These are phyloP conservation scores for Diaporthe destruens DNA, from an alignment of 2,329 filamentous ascomycete genomes.

Conservation along the genomic window DNA sequence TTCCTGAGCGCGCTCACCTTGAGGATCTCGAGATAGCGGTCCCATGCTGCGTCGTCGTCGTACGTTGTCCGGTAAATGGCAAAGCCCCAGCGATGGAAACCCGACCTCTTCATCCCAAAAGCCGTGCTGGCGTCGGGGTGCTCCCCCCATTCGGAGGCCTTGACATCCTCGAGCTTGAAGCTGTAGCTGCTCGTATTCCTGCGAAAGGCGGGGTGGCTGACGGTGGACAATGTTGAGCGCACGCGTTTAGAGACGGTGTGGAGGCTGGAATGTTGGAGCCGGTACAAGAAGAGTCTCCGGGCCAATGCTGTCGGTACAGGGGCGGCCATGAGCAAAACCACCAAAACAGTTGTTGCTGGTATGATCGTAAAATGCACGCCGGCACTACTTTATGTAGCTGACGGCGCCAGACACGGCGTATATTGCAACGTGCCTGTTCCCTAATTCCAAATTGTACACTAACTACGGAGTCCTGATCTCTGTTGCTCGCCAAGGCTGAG, in stretches of 20 bases:
- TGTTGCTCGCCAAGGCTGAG: too few species aligned
- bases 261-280: not conserved
- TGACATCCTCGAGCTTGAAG: not conserved
- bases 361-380: too few species aligned
- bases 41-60: slow-evolving; percentile 2
- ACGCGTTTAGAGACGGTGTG: not conserved
- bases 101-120: not conserved
- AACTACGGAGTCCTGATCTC: too few species aligned
- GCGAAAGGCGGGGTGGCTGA: not conserved
- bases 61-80: slow-evolving; percentile 2
- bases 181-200: not conserved
- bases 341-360: too few species aligned
- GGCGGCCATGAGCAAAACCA: too few species aligned
- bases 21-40: slow-evolving; percentile 1
- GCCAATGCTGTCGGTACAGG: not conserved
- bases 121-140: not conserved
- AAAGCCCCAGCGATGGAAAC: not conserved
- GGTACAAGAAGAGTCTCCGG: not conserved
- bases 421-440: too few species aligned
- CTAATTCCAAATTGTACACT: too few species aligned
- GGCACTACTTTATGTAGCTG: too few species aligned
- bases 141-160: not conserved
- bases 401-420: too few species aligned
- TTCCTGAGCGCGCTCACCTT: not conserved
- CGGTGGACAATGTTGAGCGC: not conserved